Conservation (phyloP, 768 basidiomycete species). For the Phallus indusiatus region DNA sequence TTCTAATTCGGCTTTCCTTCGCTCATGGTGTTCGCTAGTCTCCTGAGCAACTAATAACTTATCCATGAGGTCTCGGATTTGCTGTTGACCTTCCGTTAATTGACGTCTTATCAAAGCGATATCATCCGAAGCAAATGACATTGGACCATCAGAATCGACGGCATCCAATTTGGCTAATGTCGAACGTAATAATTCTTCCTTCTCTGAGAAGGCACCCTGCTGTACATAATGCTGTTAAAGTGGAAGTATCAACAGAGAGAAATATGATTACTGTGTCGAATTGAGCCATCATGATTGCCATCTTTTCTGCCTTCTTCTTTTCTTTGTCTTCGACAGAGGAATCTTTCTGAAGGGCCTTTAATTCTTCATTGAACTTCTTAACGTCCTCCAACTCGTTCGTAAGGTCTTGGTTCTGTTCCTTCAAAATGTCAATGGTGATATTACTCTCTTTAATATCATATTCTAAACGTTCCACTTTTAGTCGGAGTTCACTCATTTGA, state of each 20-base stretch:
- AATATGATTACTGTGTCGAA: conserved; percentile 68
- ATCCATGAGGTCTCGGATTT: conserved; percentile 84
- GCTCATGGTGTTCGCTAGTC: conserved; percentile 77
- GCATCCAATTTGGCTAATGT: conserved; percentile 77
- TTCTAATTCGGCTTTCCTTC: conserved; percentile 85
- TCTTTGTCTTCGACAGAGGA: conserved; percentile 93
- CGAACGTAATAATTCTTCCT: conserved; percentile 85
- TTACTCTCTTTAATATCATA: conserved; percentile 94
- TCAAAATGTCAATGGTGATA: conserved; percentile 90
- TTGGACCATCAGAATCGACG: conserved; percentile 52
- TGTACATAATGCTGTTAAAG: conserved; percentile 20
- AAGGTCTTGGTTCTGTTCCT: conserved; percentile 87
- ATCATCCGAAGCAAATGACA: conserved; percentile 63
- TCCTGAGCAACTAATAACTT: conserved; percentile 83
- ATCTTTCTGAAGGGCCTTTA: conserved; percentile 76
- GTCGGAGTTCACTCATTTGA: conserved; percentile 84
- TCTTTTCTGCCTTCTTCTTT: conserved; percentile 98
- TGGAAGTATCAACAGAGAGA: conserved; percentile 5
- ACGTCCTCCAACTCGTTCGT: conserved; percentile 86
- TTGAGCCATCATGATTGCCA: conserved; percentile 99
- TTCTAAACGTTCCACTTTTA: conserved; percentile 85
- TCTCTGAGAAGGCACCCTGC: conserved; percentile 94
- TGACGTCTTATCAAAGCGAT: conserved; percentile 77
- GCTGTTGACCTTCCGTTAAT: conserved; percentile 77
- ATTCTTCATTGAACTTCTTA: conserved; percentile 64